Base-by-base conservation (phyloP, 1,284 basidiomycete genomes). In the Malassezia brasiliensis region DNA sequence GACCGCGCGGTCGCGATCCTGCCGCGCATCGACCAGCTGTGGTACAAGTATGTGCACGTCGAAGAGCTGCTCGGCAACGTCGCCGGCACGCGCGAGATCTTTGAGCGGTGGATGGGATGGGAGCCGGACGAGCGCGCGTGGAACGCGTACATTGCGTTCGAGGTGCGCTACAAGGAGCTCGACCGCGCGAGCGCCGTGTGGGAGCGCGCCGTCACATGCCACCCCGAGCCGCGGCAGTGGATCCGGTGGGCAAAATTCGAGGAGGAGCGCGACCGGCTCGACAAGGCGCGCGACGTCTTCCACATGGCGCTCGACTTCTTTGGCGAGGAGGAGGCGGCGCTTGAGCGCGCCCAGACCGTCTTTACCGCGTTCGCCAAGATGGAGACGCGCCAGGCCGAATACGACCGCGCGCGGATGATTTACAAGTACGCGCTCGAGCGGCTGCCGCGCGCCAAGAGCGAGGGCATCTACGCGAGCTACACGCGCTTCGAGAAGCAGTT, bases 41-140 rank as follows among this genome's bases (percentile, higher is more conserved):
- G 91, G 93, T 96, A 96, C 81, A 96, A 96, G 77, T 98, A 96
- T 62, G 93, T 98, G 51, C 96, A 96, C 77, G 83, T 98, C 52
- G 93, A 99, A 75, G 93, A 99, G 76, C 82, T 99, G 3, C 81
- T 99, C 12, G 87, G 93, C 69, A 98, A 99, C 72, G 84, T 98
- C 35, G 82, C 88, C 1, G 93, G 93, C 30, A 90, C 91, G 1
- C 84, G 93, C 10, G 91, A 96, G 75, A 88, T 98, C 54, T 98
- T 98, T 68, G 94, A 99, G 77, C 82, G 93, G 45, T 98, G 93
- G 93, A 94, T 98, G 90, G 82, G 86, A 62, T 98, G 94, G 94
- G 90, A 98, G 75, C 94, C 94, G 0, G 90, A 96, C 69, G 94
- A 98, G 81, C 96, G 96, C 79, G 90, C 93, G 6, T 98, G 93